Base-by-base conservation (phyloP, 2,329 filamentous ascomycete genomes). In the Emergomyces orientalis region DNA sequence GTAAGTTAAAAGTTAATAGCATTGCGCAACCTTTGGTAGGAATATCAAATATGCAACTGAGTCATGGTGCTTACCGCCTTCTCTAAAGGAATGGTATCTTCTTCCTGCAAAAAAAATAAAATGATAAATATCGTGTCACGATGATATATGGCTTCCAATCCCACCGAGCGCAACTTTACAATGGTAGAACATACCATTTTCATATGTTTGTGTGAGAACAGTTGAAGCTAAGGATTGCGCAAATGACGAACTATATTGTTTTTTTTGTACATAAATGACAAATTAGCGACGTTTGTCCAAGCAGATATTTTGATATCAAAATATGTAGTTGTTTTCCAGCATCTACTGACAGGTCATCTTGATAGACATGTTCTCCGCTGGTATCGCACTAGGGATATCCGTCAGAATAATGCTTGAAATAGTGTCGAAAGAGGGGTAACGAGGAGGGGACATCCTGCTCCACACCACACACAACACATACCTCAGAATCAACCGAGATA, bases 401-500 rank as follows among this genome's bases (percentile, higher is more conserved):
- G 56, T 59, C 17, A 59, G 56, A 59, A 37, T 59, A 13, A 41
- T 49, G 22, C 11, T 27, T 2, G 41, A 17, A 43, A 22, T 30
- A 52, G 3, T 8, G 51, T 19, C 27, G 27, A 9, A 54, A n/a
- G 51, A 54, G 51, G 51, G 51, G 17, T 32, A 34, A 32, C 0
- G n/a, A 19, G 43, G 14, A 19, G 14, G 5, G n/a, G 13, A n/a
- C 17, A 17, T 45, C 43, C 1, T 11, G 34, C 34, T 37, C 22
- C 47, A n/a, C 3, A 58, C 22, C 56, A n/a, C 39, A 32, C 39
- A 30, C 6, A n/a, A 8, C 25, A 47, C 56, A 7, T 13, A 59
- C 56, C 56, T 59, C 56, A n/a, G 56, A 59, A 32, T 59, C 56
- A 30, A 59, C 41, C 37, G 56, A 59, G 30, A 59, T 59, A 30